Base-by-base conservation (phyloP, 1,139 yeast genomes). In the Lodderomyces pseudojiufengensis region DNA sequence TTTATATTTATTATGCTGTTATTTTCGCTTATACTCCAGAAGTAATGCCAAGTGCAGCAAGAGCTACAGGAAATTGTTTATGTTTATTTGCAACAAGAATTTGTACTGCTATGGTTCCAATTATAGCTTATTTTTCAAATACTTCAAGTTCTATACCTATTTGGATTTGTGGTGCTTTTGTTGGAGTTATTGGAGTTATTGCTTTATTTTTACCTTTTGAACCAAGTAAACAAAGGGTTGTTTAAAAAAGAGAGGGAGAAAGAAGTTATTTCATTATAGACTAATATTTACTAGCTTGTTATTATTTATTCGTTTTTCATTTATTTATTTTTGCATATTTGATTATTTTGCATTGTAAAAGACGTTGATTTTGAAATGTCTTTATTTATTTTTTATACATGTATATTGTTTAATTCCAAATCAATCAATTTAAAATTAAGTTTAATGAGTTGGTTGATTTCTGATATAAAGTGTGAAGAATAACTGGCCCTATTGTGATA, bases 11-110 rank as follows among this genome's bases (percentile, higher is more conserved):
- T 43, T 63, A 56, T 35, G 62, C 61, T 4, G 55, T 59, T 28
- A 48, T 63, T 24, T 63, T 55, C 38, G 65, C 63, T 10, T 61
- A 57, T 40, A 49, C 65, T 5, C 67, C 66, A 1, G 67, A 61
- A 41, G 61, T 59, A 16, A 50, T 63, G 51, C 67, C 67, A 2
- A 48, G 64, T 3, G 45, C 53, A n/a, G 63, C 61, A 3, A 50
- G 69, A 44, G 63, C 59, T 13, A 62, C 68, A 0, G 68, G 67
- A 7, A 54, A 55, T 45, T 61, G 61, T 30, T 46, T 61, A 38
- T 57, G 63, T 38, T 48, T 63, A 27, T 54, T 55, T 35, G 47
- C 50, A 13, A 59, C 59, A 3, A 50, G 68, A 44, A 44, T 57
- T 31, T 58, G 59, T 20, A 59, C 63, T 12, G 47, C 53, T 9